phyloP scores from a whole-genome alignment of 176 grass and related monocot genomes.

The Zea mays region Zm-B73-REFERENCE-NAM-5.0 NC_050098.1:226009001-226009500 shows the following conservation, averaged over 20 bases:
- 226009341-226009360: conserved; percentile 46
- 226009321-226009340: conserved; percentile 41
- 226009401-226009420: conserved; percentile 16
- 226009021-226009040: conserved; percentile 83
- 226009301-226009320: conserved; percentile 39
- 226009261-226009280: conserved; percentile 39
- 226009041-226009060: conserved; percentile 51
- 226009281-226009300: conserved; percentile 38
- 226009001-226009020: conserved; percentile 92
- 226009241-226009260: conserved; percentile 33
- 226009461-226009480: conserved; percentile 13
- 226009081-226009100: conserved; percentile 41
- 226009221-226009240: conserved; percentile 40
- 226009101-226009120: conserved; percentile 50
- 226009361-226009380: conserved; percentile 36
- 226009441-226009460: conserved; percentile 32
- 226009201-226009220: conserved; percentile 52
- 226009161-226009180: conserved; percentile 59
- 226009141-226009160: conserved; percentile 78
- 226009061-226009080: conserved; percentile 63
- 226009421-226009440: conserved; percentile 40
- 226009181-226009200: conserved; percentile 61
- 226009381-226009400: conserved; percentile 37
- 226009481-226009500: conserved; percentile 33
- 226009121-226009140: conserved; percentile 64